These are phyloP conservation scores for Hyaloscypha variabilis DNA, from an alignment of 495 filamentous ascomycete species.

Conservation along the genomic window DNA sequence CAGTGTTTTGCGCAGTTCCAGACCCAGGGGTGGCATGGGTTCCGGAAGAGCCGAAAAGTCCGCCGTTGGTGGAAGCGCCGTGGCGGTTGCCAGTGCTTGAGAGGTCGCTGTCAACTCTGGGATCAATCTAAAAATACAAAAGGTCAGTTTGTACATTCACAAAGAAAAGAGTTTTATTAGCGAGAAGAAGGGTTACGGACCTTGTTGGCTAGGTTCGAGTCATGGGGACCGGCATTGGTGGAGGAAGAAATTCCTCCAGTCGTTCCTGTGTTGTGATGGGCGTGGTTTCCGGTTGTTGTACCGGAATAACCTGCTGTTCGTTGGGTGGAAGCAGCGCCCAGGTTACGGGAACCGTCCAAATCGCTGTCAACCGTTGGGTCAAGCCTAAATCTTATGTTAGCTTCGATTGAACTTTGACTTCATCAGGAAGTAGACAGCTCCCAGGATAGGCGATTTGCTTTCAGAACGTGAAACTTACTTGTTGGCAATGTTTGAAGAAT, in stretches of 20 bases:
- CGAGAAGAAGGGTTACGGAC: slow-evolving; percentile 6
- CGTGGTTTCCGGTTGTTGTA: slow-evolving; percentile 13
- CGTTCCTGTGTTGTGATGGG: slow-evolving; percentile 30
- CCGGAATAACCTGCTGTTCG: slow-evolving; percentile 21
- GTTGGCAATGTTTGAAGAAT: slow-evolving; percentile 51
- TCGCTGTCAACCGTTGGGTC: slow-evolving; percentile 21
- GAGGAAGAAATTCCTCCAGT: slow-evolving; percentile 34
- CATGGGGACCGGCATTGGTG: slow-evolving; percentile 32
- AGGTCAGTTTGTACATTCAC: background rate
- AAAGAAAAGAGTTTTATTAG: no score
- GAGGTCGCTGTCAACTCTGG: slow-evolving; percentile 54
- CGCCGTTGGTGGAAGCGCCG: slow-evolving; percentile 22
- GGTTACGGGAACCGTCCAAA: slow-evolving; percentile 41
- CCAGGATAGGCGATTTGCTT: no score
- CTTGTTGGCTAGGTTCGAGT: slow-evolving; percentile 54
- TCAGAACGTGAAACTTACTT: slow-evolving; percentile 37
- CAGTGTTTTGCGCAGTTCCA: slow-evolving; percentile 37
- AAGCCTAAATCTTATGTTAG: slow-evolving; percentile 2
- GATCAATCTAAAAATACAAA: slow-evolving; percentile 42
- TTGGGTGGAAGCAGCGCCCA: slow-evolving; percentile 26
- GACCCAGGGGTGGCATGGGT: slow-evolving; percentile 33
- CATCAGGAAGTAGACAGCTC: no score
- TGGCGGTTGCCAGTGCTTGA: slow-evolving; percentile 35
- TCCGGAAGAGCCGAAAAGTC: slow-evolving; percentile 27
- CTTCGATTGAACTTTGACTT: no score